phyloP scores from a whole-genome alignment of 148 eudicot genomes.

The Rhododendron kiyosumense region DNA sequence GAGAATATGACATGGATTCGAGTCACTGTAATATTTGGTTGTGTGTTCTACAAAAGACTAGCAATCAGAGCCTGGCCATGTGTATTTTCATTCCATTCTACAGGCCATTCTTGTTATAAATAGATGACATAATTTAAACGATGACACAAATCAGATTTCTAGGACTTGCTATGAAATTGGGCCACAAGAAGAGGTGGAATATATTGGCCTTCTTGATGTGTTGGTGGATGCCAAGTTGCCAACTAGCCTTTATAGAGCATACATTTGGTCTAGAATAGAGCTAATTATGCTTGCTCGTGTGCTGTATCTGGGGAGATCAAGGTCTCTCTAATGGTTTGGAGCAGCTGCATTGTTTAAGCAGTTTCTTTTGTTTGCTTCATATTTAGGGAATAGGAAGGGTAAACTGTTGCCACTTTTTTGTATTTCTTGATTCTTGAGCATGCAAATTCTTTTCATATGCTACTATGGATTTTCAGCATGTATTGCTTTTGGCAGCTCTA shows the following conservation, averaged over 20 bases:
- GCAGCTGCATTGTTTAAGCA: not conserved
- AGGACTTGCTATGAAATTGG: not conserved
- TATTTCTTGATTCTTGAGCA: not conserved
- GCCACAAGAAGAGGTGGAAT: not conserved
- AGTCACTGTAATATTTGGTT: not conserved
- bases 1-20: not conserved
- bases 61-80: not conserved
- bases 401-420: not conserved
- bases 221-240: not conserved
- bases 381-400: not conserved
- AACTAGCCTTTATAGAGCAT: not conserved
- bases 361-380: not conserved
- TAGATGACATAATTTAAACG: not conserved
- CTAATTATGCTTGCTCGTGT: not conserved
- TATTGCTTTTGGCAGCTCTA: not conserved
- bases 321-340: not conserved
- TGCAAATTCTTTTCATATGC: not conserved
- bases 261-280: not conserved
- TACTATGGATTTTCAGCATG: not conserved
- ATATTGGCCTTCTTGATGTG: not conserved
- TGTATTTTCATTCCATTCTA: not conserved
- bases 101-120: not conserved
- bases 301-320: not conserved
- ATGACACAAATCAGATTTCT: not conserved
- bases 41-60: not conserved